Base-by-base conservation (phyloP, 345 rosid genomes). In the Reutealis trisperma region DNA sequence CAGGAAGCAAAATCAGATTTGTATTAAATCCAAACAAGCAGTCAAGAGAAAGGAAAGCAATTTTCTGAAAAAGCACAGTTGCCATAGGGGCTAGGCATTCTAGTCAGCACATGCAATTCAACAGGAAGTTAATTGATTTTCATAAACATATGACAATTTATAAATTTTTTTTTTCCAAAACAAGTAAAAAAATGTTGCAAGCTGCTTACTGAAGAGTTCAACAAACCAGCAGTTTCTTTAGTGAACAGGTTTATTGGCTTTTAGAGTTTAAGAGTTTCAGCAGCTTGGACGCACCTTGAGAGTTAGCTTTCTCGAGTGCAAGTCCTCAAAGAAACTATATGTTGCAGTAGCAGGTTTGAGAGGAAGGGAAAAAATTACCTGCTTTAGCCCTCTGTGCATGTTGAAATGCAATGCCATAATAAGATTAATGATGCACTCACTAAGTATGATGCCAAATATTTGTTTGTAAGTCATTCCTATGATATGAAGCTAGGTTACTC, bases 1-100 rank as follows among this genome's bases (percentile, higher is more conserved):
- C 65, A 79, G 76, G 77, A 78, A 70, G 76, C 63, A 65, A 74
- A 62, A 61, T n/a, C 55, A 75, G 47, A 69, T 49, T 37, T 25
- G 74, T 54, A 19, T 57, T 37, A 16, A 76, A 68, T 63, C 32
- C 8, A 77, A 30, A 41, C n/a, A 34, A 44, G 37, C 71, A 76
- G n/a, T 9, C 47, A 41, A 69, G 70, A 44, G 49, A 49, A 32
- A 49, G 18, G 30, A 49, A 0, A 37, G n/a, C 11, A 12, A 47
- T 16, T 3, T 12, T 4, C 52, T 52, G 2, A 16, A 58, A 37
- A 18, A 67, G 45, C 42, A 25, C 57, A 24, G 51, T 18, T 32
- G 61, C 73, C 16, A 10, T 25, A 41, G 62, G 51, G 22, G 45
- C 14, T 49, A 9, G 30, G 15, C 34, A 63, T 21, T 63, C 54